Conservation (phyloP, 1,284 basidiomycete species). For the Ganoderma resinaceum region DNA sequence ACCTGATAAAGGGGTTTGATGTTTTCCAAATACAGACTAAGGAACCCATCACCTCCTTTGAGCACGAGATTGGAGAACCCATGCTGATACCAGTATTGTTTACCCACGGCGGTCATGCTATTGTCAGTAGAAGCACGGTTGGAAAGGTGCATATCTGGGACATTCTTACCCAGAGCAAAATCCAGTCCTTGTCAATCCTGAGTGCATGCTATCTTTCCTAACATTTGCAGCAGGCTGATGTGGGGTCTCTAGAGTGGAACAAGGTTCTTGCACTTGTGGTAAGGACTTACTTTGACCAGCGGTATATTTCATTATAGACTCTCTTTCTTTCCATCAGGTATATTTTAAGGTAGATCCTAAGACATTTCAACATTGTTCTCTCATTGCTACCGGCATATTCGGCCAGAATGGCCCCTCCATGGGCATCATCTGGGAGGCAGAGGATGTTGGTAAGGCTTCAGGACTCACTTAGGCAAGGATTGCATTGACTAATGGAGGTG, state of each 20-base stretch:
- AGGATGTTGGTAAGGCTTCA: no score
- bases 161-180: background rate
- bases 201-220: background rate
- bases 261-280: constrained; percentile 7
- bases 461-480: no score
- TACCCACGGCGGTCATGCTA: constrained; percentile 3
- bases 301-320: no score
- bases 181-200: background rate
- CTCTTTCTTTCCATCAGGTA: no score
- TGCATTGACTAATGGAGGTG: no score
- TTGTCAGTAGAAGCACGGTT: background rate
- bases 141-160: constrained; percentile 4
- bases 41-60: background rate
- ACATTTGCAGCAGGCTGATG: background rate
- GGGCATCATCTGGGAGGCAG: no score
- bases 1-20: constrained; percentile 1
- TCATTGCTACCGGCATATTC: no score
- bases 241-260: background rate
- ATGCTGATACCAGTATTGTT: background rate
- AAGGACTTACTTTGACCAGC: background rate
- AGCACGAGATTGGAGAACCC: background rate
- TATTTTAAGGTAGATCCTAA: no score
- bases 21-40: background rate
- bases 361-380: no score
- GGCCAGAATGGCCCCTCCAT: no score